Evolutionary conservation across 2,329 filamentous ascomycete species (phyloP), one percentile per base, ranked within the genome.

Genomic region (Hymenoscyphus fraxineus): DNA sequence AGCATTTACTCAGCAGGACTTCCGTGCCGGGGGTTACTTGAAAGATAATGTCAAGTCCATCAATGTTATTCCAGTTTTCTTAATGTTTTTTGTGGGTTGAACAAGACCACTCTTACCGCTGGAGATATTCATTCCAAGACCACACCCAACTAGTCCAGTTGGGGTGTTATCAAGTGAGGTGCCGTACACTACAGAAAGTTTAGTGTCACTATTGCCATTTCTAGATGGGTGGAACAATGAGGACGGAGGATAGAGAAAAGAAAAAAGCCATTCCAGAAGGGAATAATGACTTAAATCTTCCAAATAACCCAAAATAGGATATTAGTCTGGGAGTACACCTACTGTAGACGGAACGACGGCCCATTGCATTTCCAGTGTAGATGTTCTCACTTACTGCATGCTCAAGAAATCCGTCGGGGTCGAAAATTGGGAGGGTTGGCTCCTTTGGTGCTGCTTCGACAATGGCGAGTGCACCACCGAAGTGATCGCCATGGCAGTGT

Each of bases 1-100:
- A 41, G n/a, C 15, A 16, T 13, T 41, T 41, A 41, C 67, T 80
- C 79, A 0, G 78, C 70, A 0, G 78, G 79, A 79, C 79, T 65
- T 80, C 79, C 0, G 78, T 79, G 1, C 72, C 77, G 1, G 78
- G 78, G 0, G 75, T 74, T 70, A 80, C 72, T 64, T 80, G 79
- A 66, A 79, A 80, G 1, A 74, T 67, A 15, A 81, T 75, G 22
- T 69, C 60, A 0, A 80, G 69, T 1, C 77, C 78, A 32, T 78
- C 78, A 6, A 79, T 67, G 0, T 67, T 63, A 77, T 67, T 1
- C 76, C 77, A 0, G 75, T 78, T 1, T 70, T 55, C 2, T 67
- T 66, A 63, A 80, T 77, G 16, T 65, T 59, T 1, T 70, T 44
- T 22, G 70, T 79, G 0, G 78, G 78, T 3, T 77, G 70, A 15